Conservation (phyloP, 768 basidiomycete species). For the Mycena latifolia region DNA sequence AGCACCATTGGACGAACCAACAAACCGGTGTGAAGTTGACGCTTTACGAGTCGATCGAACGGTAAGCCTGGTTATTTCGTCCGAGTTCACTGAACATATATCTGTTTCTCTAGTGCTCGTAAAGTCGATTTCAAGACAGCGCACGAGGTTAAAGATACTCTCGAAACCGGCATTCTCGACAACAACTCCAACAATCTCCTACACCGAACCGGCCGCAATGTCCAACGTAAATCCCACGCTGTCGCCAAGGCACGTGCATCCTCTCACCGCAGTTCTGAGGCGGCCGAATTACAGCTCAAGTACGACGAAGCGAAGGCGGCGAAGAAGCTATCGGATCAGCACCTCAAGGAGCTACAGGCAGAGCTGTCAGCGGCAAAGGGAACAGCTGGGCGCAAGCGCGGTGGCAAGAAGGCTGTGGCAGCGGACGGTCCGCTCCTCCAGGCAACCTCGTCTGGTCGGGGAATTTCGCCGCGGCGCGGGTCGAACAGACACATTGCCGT, state of each 20-base stretch:
- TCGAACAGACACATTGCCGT: too few relatives aligned
- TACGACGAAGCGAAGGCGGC: neutral
- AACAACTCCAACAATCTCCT: constrained; percentile 6
- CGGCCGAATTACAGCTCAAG: neutral
- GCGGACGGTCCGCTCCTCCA: too few relatives aligned
- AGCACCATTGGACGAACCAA: constrained; percentile 11
- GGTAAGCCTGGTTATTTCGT: neutral
- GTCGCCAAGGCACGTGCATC: neutral
- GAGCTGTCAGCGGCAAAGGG: too few relatives aligned
- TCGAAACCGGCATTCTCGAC: neutral
- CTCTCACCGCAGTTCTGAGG: neutral
- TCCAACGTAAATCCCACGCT: neutral
- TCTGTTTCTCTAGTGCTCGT: too few relatives aligned
- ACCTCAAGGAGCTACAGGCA: neutral
- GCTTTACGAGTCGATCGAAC: neutral
- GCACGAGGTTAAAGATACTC: constrained; percentile 5
- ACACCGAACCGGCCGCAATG: neutral
- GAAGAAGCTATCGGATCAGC: constrained; percentile 4
- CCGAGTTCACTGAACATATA: neutral
- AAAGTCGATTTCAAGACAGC: too few relatives aligned
- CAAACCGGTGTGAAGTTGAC: neutral
- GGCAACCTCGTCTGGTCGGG: too few relatives aligned
- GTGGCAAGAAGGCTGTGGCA: too few relatives aligned
- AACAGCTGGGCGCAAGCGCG: too few relatives aligned
- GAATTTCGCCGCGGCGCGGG: too few relatives aligned